Evolutionary conservation across 176 grass and related monocot species (phyloP), one percentile per base, ranked within the genome.

Genomic region (Triticum monococcum): DNA sequence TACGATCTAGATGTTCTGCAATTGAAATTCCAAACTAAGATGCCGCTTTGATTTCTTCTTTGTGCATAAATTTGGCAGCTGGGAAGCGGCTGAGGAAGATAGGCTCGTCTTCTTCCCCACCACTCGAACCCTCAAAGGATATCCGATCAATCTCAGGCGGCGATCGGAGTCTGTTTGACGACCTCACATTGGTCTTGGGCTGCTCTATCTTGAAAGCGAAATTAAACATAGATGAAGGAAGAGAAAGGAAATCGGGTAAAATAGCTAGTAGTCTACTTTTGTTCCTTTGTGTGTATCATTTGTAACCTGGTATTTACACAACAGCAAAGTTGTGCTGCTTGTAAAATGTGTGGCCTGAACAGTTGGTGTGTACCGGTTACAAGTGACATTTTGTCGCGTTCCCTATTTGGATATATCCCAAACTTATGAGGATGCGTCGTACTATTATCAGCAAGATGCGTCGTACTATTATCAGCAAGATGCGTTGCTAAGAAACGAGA

Each of bases 51-150:
- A 72, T 81, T 68, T 59, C 61, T 74, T 87, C 61, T 74, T 89
- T 33, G 26, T 37, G 36, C 48, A 25, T 85, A 37, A 74, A 80
- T 77, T 69, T 91, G 84, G 84, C 88, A 98, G 95, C 54, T 98
- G 95, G 93, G 95, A 98, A 84, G 91, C 84, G 31, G 86, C 88
- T 8, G 95, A 98, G 67, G 91, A 92, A 88, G 93, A 98, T 64
- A 92, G 80, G 80, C 66, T 98, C 61, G 78, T 95, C 35, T 98
- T 93, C 89, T 98, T 98, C 68, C 95, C 93, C 13, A 98, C 93
- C 77, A 98, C 95, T 32, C 79, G 95, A 65, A 98, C 89, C 61
- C 89, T 90, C 12, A 98, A 98, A 80, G 93, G 95, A 76, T 98
- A 93, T 77, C 95, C 95, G 23, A 95, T 98, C 86, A 87, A 87